phyloP scores from a whole-genome alignment of 116 monocot species.

The Zostera marina region DNA sequence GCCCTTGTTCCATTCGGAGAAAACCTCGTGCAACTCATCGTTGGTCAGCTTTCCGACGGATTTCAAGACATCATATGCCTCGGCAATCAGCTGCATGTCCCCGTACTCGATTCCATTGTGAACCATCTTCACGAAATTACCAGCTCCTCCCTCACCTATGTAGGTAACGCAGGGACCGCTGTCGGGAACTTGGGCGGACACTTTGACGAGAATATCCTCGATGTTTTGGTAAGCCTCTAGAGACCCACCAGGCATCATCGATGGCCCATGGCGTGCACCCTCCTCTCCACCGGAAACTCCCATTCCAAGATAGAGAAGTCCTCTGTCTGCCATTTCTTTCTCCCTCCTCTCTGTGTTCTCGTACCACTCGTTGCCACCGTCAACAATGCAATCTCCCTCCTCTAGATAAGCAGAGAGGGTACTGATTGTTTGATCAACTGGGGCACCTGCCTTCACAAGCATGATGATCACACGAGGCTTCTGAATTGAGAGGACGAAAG shows the following conservation, averaged over 20 bases:
- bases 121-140: conserved; percentile 43
- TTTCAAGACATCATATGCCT: conserved; percentile 37
- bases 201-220: conserved; percentile 34
- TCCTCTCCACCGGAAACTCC: conserved; percentile 37
- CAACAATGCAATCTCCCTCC: conserved; percentile 31
- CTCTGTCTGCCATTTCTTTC: conserved; percentile 22
- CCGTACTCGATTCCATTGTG: conserved; percentile 35
- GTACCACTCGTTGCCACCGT: conserved; percentile 36
- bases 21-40: conserved; percentile 26
- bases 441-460: conserved; percentile 43
- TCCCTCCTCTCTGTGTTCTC: conserved; percentile 41
- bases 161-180: conserved; percentile 41
- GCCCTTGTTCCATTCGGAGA: conserved; percentile 40
- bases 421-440: conserved; percentile 26
- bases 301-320: conserved; percentile 23
- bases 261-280: conserved; percentile 33
- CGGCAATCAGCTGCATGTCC: conserved; percentile 41
- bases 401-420: conserved; percentile 24
- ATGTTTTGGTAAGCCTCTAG: conserved; percentile 30
- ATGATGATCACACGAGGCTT: conserved; percentile 46
- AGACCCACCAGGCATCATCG: conserved; percentile 36
- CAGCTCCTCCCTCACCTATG: conserved; percentile 29
- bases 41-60: conserved; percentile 30
- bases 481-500: conserved; percentile 41
- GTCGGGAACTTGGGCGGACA: conserved; percentile 34